Evolutionary conservation across 192 early-diverging fungal species (phyloP).

Genomic region (Coemansia sp.): DNA sequence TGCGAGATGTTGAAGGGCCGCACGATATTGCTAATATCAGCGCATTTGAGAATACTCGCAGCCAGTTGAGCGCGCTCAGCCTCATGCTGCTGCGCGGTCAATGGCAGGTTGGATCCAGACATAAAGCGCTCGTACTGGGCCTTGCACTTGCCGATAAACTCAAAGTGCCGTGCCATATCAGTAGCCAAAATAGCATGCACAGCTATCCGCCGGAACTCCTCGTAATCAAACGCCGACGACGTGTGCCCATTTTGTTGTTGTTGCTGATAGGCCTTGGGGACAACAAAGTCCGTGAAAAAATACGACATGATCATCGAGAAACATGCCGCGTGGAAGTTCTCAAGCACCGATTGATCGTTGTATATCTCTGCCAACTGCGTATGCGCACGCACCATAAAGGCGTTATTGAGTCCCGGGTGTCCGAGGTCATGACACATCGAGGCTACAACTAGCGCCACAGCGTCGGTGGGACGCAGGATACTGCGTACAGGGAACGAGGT

Average conservation of each 20-base stretch:
- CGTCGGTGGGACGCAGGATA: conserved; percentile 59
- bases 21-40: conserved; percentile 79
- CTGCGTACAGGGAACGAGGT: conserved; percentile 50
- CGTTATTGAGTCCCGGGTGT: conserved; percentile 96
- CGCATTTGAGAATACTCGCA: conserved; percentile 78
- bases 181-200: conserved; percentile 77
- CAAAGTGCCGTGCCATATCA: conserved; percentile 80
- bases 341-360: conserved; percentile 92
- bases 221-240: conserved; percentile 47
- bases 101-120: conserved; percentile 47
- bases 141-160: conserved; percentile 75
- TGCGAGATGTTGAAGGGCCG: conserved; percentile 71
- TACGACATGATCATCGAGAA: conserved; percentile 64
- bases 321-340: conserved; percentile 88
- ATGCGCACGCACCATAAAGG: conserved; percentile 80
- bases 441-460: conserved; percentile 75
- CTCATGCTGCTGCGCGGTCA: conserved; percentile 56
- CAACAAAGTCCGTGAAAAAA: conserved; percentile 52
- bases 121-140: conserved; percentile 62
- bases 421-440: conserved; percentile 82
- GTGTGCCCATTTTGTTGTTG: conserved; percentile 6
- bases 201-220: conserved; percentile 73
- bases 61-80: conserved; percentile 67
- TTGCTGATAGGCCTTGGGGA: conserved; percentile 15
- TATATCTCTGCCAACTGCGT: conserved; percentile 88